phyloP scores from a whole-genome alignment of 352 stramenopile genomes.

The Phytophthora pistaciae region DNA sequence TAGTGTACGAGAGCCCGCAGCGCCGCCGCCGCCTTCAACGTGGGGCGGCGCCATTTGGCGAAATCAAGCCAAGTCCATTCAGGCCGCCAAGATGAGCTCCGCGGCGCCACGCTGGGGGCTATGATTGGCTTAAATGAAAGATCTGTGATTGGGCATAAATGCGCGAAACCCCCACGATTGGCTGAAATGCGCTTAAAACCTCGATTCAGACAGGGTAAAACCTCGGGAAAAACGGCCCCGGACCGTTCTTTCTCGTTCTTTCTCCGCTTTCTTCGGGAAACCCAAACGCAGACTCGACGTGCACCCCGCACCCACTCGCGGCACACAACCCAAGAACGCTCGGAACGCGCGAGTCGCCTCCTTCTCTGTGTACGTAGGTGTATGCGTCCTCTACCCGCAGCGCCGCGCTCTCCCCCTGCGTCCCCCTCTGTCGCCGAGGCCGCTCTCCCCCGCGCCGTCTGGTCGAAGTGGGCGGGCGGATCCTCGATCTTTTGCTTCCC shows the following conservation, averaged over 20 bases:
- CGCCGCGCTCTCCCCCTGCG: not conserved
- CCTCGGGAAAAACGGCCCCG: conserved; percentile 9
- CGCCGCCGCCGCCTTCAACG: conserved; percentile 13
- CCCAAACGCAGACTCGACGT: conserved; percentile 35
- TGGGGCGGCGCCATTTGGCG: conserved; percentile 5
- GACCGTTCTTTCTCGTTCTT: conserved; percentile 27
- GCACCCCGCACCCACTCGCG: conserved; percentile 24
- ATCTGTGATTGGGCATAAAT: conserved; percentile 1
- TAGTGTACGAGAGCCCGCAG: not conserved
- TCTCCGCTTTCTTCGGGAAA: conserved; percentile 27
- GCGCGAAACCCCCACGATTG: conserved; percentile 20
- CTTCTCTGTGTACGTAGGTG: conserved; percentile 26
- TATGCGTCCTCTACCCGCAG: not conserved
- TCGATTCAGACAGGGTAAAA: conserved; percentile 13
- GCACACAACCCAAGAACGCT: conserved; percentile 45
- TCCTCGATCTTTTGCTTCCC: conserved; percentile 31
- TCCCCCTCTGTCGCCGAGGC: not conserved
- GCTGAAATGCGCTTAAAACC: conserved; percentile 19
- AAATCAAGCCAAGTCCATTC: conserved; percentile 3
- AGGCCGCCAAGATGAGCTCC: not conserved
- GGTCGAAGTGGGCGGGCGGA: conserved; percentile 14
- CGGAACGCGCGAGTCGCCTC: conserved; percentile 32
- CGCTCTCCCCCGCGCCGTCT: not conserved
- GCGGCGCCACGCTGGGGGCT: conserved; percentile 29
- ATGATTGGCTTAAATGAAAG: conserved; percentile 33